These are phyloP conservation scores for Podospora didyma DNA, from an alignment of 495 filamentous ascomycete species.

Conservation along the genomic window DNA sequence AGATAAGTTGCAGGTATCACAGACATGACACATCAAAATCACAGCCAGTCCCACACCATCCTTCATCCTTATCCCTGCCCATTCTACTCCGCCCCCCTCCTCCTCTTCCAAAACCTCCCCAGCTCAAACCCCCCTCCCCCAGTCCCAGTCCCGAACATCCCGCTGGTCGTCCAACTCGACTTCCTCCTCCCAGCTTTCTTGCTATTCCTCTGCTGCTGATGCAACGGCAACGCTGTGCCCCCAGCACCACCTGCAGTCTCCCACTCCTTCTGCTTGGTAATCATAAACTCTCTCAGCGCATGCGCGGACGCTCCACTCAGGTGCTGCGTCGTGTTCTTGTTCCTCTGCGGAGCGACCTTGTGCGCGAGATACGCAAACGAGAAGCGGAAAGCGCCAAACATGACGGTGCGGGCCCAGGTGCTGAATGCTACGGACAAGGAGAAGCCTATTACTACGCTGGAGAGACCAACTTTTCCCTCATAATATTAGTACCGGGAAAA, in stretches of 20 bases:
- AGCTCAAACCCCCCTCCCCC: not conserved
- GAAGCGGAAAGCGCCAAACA: slow-evolving; percentile 13
- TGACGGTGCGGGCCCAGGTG: slow-evolving; percentile 12
- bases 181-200: not conserved
- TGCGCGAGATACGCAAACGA: slow-evolving; percentile 8
- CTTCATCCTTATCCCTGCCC: not conserved
- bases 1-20: too few species aligned
- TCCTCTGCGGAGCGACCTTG: not conserved
- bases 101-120: slow-evolving; percentile 3
- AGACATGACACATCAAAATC: too few species aligned
- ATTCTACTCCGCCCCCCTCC: slow-evolving; percentile 1
- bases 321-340: not conserved
- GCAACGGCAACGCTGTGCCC: not conserved
- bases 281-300: slow-evolving; percentile 21
- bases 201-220: not conserved
- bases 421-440: slow-evolving; percentile 23
- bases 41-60: too few species aligned
- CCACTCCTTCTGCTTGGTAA: slow-evolving; percentile 21
- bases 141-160: too few species aligned
- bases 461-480: slow-evolving; percentile 13
- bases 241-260: not conserved
- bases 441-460: slow-evolving; percentile 14
- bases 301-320: slow-evolving; percentile 16
- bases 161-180: too few species aligned
- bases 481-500: too few species aligned